Evolutionary conservation across 2,329 filamentous ascomycete genomes (phyloP).

Genomic region (Arthrobotrys entomopaga): DNA sequence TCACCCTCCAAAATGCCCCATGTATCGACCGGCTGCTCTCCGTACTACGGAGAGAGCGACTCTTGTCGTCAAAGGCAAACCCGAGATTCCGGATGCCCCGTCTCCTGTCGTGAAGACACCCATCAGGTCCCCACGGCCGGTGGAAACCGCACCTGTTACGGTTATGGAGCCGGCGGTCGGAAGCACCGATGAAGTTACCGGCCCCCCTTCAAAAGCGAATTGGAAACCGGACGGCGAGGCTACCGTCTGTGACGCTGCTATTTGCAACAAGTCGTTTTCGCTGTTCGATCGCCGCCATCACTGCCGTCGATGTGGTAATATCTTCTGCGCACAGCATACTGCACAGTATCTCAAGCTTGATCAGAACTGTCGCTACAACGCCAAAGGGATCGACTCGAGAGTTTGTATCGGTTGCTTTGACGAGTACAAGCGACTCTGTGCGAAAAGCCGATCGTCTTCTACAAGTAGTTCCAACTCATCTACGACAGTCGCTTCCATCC

Average conservation of each 20-base stretch:
- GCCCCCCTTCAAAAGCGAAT: slow-evolving; percentile 57
- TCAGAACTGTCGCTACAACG: slow-evolving; percentile 58
- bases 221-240: slow-evolving; percentile 59
- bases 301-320: slow-evolving; percentile 59
- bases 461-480: slow-evolving; percentile 57
- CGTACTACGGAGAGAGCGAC: slow-evolving; percentile 58
- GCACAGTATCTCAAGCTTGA: slow-evolving; percentile 57
- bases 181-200: slow-evolving; percentile 57
- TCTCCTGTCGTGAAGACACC: slow-evolving; percentile 26
- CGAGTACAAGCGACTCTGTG: slow-evolving; percentile 58
- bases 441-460: slow-evolving; percentile 57
- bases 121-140: slow-evolving; percentile 32
- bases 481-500: slow-evolving; percentile 49
- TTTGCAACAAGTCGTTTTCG: slow-evolving; percentile 58
- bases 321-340: slow-evolving; percentile 59
- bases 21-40: slow-evolving; percentile 59
- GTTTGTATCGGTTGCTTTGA: slow-evolving; percentile 57
- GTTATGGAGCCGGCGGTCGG: slow-evolving; percentile 42
- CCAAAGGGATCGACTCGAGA: slow-evolving; percentile 57
- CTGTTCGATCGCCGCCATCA: slow-evolving; percentile 59
- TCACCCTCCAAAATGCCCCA: slow-evolving; percentile 59
- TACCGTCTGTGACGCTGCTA: slow-evolving; percentile 57
- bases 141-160: slow-evolving; percentile 5
- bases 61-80: slow-evolving; percentile 44
- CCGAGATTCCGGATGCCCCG: slow-evolving; percentile 26